Evolutionary conservation across 1,284 basidiomycete species (phyloP).

Genomic region (Ceratobasidium sp.): DNA sequence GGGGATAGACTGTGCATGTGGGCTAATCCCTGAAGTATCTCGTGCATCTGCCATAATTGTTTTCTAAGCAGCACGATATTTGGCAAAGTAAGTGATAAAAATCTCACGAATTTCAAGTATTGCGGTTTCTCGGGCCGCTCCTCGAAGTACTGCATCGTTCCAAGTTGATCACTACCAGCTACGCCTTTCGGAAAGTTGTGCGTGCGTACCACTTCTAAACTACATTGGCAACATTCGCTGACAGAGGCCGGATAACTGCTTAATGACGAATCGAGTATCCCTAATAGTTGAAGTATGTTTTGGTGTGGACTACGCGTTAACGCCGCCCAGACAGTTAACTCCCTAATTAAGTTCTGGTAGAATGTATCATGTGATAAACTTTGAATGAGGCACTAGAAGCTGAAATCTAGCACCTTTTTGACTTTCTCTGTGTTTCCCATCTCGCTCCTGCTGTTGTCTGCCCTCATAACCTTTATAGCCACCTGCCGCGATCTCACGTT

Average conservation of each 20-base stretch:
- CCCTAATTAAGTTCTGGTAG: conserved; percentile 17
- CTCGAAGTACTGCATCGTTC: conserved; percentile 2
- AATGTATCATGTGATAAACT: not conserved
- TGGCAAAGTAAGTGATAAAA: too few relatives aligned
- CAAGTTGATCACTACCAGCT: not conserved
- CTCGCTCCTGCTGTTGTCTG: not conserved
- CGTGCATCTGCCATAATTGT: not conserved
- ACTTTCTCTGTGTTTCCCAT: not conserved
- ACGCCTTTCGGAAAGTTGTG: too few relatives aligned
- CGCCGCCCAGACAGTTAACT: conserved; percentile 1
- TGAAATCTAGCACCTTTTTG: not conserved
- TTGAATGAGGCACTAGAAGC: not conserved
- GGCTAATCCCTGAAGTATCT: conserved; percentile 10
- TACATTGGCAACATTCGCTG: conserved; percentile 17
- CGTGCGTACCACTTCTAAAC: conserved; percentile 7
- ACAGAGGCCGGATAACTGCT: conserved; percentile 3
- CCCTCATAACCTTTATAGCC: conserved; percentile 3
- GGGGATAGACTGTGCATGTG: conserved; percentile 25
- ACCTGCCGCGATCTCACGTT: not conserved
- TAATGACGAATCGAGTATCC: not conserved
- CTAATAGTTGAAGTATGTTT: conserved; percentile 17
- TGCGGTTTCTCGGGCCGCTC: conserved; percentile 14
- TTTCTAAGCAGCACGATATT: too few relatives aligned
- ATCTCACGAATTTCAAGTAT: conserved; percentile 22
- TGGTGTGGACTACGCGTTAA: conserved; percentile 1